These are phyloP conservation scores for Sporothrix pseudoabietina DNA, from an alignment of 2,329 filamentous ascomycete genomes.

Conservation along the genomic window DNA sequence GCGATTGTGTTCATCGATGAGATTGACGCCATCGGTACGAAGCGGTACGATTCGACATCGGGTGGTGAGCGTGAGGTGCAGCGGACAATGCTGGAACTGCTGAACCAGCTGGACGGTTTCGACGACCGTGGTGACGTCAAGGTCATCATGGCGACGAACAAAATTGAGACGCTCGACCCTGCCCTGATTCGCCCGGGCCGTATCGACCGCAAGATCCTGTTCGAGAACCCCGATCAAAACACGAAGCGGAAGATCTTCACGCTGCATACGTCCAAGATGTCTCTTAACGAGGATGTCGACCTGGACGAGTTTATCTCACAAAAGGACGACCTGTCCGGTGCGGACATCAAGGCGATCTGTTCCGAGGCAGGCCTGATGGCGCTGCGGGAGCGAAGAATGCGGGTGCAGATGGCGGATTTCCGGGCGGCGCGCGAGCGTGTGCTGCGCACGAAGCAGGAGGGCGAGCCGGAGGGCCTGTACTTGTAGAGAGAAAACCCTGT, in stretches of 20 bases:
- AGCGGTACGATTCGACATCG: constrained; percentile 96
- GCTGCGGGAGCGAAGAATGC: constrained; percentile 91
- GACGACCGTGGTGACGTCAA: constrained; percentile 99
- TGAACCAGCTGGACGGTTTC: constrained; percentile 98
- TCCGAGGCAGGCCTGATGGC: constrained; percentile 95
- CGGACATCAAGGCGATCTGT: constrained; percentile 98
- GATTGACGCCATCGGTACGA: constrained; percentile 98
- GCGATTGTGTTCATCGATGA: constrained; percentile 99
- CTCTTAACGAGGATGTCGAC: constrained; percentile 91
- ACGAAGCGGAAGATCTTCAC: constrained; percentile 98
- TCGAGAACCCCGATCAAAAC: constrained; percentile 73
- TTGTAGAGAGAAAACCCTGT: constrained; percentile 64
- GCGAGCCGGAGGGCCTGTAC: constrained; percentile 97
- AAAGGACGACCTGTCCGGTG: constrained; percentile 95
- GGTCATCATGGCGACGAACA: constrained; percentile 99
- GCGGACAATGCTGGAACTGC: constrained; percentile 95
- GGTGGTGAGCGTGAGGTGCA: constrained; percentile 97
- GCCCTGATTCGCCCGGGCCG: constrained; percentile 94
- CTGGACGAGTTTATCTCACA: constrained; percentile 97
- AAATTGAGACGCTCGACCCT: constrained; percentile 96
- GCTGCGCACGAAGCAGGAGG: constrained; percentile 97
- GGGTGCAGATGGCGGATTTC: constrained; percentile 99
- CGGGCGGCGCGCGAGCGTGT: constrained; percentile 88
- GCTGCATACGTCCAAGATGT: constrained; percentile 99
- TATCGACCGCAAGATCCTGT: constrained; percentile 95